A percentile compares a stretch with the other conserved stretches of the same genome.
phyloP scores from a whole-genome alignment of 2,329 filamentous ascomycete genomes.

The Lasiodiplodia gonubiensis region DNA sequence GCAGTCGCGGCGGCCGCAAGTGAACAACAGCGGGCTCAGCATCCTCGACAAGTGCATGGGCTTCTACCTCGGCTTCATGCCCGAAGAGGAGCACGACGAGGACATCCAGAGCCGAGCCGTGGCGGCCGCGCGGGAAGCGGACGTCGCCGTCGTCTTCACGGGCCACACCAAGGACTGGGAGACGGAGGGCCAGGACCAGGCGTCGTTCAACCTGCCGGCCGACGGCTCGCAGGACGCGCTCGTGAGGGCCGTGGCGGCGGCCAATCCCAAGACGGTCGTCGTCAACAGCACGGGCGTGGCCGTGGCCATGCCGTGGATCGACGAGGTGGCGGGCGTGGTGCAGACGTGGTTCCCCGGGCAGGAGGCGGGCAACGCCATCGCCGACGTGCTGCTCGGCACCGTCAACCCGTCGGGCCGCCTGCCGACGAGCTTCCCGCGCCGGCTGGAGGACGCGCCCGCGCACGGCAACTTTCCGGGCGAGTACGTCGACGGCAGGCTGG shows the following conservation, averaged over 20 bases:
- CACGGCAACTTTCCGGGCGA: slow-evolving; percentile 70
- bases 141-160: slow-evolving; percentile 78
- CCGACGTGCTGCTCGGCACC: slow-evolving; percentile 76
- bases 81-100: slow-evolving; percentile 69
- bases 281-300: slow-evolving; percentile 80
- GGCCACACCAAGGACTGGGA: slow-evolving; percentile 81
- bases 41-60: slow-evolving; percentile 67
- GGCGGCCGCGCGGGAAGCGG: slow-evolving; percentile 68
- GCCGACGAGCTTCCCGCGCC: slow-evolving; percentile 70
- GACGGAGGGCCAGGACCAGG: slow-evolving; percentile 70
- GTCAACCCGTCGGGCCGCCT: slow-evolving; percentile 77
- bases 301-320: slow-evolving; percentile 73
- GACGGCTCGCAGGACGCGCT: slow-evolving; percentile 65
- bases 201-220: slow-evolving; percentile 64
- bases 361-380: slow-evolving; percentile 81
- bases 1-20: slow-evolving; percentile 64
- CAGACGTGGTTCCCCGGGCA: slow-evolving; percentile 87
- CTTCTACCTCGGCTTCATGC: slow-evolving; percentile 68
- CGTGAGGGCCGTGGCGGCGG: slow-evolving; percentile 67
- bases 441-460: slow-evolving; percentile 68
- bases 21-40: slow-evolving; percentile 70
- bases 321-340: slow-evolving; percentile 68
- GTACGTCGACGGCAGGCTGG: slow-evolving; percentile 65
- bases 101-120: slow-evolving; percentile 63
- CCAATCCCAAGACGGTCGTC: slow-evolving; percentile 71